Conservation (phyloP, 208 protist genomes). For the Acanthamoeba royreba region DNA sequence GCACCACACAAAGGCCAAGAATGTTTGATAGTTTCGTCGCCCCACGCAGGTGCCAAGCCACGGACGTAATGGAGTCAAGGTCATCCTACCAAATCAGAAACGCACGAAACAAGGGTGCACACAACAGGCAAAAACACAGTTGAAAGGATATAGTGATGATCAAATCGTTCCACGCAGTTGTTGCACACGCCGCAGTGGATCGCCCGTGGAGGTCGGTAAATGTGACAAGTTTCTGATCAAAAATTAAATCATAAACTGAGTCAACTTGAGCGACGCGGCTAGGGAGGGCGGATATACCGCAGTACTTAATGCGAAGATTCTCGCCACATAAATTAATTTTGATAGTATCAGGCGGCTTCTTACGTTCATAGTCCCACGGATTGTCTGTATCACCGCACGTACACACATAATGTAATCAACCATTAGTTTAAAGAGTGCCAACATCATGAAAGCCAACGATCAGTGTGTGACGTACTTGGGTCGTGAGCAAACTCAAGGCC, state of each 20-base stretch:
- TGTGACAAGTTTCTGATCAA: slow-evolving; percentile 64
- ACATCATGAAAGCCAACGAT: background rate
- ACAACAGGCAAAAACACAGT: background rate
- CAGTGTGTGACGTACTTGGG: background rate
- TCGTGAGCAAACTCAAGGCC: background rate
- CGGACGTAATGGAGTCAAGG: background rate
- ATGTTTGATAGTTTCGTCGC: slow-evolving; percentile 61
- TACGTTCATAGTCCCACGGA: slow-evolving; percentile 10
- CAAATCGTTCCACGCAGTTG: slow-evolving; percentile 70
- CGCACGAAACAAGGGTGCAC: background rate
- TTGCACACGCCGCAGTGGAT: slow-evolving; percentile 73
- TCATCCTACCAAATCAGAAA: background rate
- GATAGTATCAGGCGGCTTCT: slow-evolving; percentile 27
- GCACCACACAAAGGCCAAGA: slow-evolving; percentile 62
- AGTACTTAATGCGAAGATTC: slow-evolving; percentile 22
- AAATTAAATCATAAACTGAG: background rate
- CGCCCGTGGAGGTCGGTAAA: slow-evolving; percentile 66
- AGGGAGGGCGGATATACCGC: background rate
- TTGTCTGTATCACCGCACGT: slow-evolving; percentile 28
- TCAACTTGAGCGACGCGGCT: background rate
- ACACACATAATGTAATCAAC: background rate
- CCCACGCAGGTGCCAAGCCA: slow-evolving; percentile 68
- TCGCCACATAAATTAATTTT: background rate
- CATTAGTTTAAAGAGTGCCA: background rate
- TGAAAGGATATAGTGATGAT: slow-evolving; percentile 65